Evolutionary conservation across 2,329 filamentous ascomycete genomes (phyloP).

Genomic region (Cercospora janseana): DNA sequence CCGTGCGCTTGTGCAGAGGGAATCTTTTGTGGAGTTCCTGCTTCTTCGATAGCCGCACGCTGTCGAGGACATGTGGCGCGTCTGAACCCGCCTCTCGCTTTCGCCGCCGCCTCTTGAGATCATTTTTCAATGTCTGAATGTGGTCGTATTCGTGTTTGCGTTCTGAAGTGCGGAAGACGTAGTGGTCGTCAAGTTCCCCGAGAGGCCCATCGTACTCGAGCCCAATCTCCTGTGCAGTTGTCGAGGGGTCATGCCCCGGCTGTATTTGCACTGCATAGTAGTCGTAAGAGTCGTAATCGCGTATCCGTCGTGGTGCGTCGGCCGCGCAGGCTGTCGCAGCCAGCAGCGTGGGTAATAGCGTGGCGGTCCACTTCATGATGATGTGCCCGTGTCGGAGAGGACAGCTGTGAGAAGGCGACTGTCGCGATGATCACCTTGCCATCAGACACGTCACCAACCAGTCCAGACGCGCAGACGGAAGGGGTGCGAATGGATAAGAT

Average conservation of each 20-base stretch:
- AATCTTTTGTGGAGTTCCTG: slow-evolving; percentile 60
- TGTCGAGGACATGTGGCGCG: slow-evolving; percentile 62
- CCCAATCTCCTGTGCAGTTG: slow-evolving; percentile 70
- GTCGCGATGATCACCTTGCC: slow-evolving; percentile 2
- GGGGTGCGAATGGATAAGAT: no score
- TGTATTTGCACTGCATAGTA: slow-evolving; percentile 91
- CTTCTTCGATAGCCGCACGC: slow-evolving; percentile 77
- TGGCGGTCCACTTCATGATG: slow-evolving; percentile 14
- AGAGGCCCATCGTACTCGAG: slow-evolving; percentile 78
- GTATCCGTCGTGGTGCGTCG: slow-evolving; percentile 18
- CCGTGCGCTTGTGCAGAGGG: slow-evolving; percentile 57
- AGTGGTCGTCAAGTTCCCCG: slow-evolving; percentile 73
- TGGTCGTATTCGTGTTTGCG: slow-evolving; percentile 55
- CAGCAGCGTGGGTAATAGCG: slow-evolving; percentile 15
- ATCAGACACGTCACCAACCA: neutral
- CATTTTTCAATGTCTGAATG: slow-evolving; percentile 49
- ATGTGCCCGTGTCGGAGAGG: neutral
- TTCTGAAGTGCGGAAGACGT: slow-evolving; percentile 74
- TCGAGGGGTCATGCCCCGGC: slow-evolving; percentile 60
- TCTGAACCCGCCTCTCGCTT: slow-evolving; percentile 56
- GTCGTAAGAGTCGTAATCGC: slow-evolving; percentile 70
- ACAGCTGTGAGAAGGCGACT: neutral
- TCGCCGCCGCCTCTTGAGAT: slow-evolving; percentile 58
- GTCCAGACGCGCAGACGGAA: neutral
- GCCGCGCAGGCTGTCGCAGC: slow-evolving; percentile 8